Evolutionary conservation across 2,329 filamentous ascomycete species (phyloP), one percentile per base, ranked within the genome.

Genomic region (Dactylonectria macrodidyma): DNA sequence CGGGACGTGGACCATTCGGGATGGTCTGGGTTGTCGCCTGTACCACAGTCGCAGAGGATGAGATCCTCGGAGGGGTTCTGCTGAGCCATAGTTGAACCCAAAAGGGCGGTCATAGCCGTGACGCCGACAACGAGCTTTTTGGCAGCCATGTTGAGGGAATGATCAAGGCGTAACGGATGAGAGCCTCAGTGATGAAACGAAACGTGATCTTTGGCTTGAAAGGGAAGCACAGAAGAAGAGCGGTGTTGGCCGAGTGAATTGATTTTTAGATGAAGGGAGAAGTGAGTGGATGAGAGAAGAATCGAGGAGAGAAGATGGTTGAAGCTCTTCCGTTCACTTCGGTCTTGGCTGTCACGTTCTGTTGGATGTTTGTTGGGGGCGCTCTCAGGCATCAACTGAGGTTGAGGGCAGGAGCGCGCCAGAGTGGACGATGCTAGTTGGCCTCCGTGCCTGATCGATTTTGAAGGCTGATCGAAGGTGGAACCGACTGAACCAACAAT

Each of bases 1-100:
- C 82, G 82, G 51, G 82, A 84, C 5, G 82, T 84, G 7, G 82
- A 84, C 82, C 82, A 84, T 38, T 75, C 76, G 10, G 77, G 73
- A 47, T 83, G 79, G 7, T 77, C 75, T n/a, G 78, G 74, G 71
- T 84, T 82, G 65, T 82, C 79, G 6, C 82, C 82, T 62, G 83
- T 83, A 34, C 82, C 82, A 62, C 82, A 84, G 59, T 84, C 82
- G 34, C 81, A 81, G 54, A 84, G 79, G 46, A 84, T 76, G 46
- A 84, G 79, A 16, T 83, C 78, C 68, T 81, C 81, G 14, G 78
- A 75, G 38, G 74, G 73, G 41, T 77, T 73, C 60, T 74, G 73
- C 59, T 80, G 73, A 54, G 73, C 75, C 14, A 68, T 62, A 24
- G 57, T 63, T 11, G 71, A 41, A 36, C 69, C 61, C 47, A 75